These are phyloP conservation scores for Colletotrichum kahawae DNA, from an alignment of 2,329 filamentous ascomycete genomes.

Conservation along the genomic window DNA sequence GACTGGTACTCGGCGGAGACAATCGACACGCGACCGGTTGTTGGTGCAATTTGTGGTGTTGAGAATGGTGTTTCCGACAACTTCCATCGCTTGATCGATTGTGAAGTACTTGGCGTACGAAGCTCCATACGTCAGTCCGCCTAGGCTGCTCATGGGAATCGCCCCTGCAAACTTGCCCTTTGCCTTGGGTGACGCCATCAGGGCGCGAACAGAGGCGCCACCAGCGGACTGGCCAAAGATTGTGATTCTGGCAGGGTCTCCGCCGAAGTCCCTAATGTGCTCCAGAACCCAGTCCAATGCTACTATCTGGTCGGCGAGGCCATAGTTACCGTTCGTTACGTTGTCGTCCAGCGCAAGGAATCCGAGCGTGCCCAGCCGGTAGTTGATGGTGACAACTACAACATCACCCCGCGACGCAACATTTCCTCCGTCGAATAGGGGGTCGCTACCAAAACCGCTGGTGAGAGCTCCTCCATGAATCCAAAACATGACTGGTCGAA, in stretches of 20 bases:
- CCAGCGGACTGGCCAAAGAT: constrained; percentile 62
- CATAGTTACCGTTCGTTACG: constrained; percentile 52
- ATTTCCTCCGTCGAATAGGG: constrained; percentile 50
- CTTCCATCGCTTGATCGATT: constrained; percentile 53
- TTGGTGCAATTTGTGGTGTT: constrained; percentile 55
- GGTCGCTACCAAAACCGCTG: constrained; percentile 44
- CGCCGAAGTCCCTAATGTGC: constrained; percentile 60
- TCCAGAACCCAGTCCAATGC: constrained; percentile 55
- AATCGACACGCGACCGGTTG: constrained; percentile 54
- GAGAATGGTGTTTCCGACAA: constrained; percentile 57
- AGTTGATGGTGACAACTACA: constrained; percentile 64
- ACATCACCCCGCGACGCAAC: constrained; percentile 50
- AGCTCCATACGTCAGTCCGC: constrained; percentile 56
- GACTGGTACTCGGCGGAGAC: constrained; percentile 53
- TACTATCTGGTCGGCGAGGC: constrained; percentile 52
- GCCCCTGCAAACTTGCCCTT: constrained; percentile 52
- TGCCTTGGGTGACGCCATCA: constrained; percentile 53
- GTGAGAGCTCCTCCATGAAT: constrained; percentile 49
- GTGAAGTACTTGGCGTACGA: constrained; percentile 65
- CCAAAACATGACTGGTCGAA: constrained; percentile 53
- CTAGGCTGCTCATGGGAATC: constrained; percentile 46
- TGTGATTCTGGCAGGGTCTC: constrained; percentile 60
- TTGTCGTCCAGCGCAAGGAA: constrained; percentile 59
- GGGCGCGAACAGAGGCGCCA: constrained; percentile 53
- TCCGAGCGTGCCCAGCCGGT: constrained; percentile 62